Conservation (phyloP, 305 asterid genomes). For the Fraxinus dipetala region DNA sequence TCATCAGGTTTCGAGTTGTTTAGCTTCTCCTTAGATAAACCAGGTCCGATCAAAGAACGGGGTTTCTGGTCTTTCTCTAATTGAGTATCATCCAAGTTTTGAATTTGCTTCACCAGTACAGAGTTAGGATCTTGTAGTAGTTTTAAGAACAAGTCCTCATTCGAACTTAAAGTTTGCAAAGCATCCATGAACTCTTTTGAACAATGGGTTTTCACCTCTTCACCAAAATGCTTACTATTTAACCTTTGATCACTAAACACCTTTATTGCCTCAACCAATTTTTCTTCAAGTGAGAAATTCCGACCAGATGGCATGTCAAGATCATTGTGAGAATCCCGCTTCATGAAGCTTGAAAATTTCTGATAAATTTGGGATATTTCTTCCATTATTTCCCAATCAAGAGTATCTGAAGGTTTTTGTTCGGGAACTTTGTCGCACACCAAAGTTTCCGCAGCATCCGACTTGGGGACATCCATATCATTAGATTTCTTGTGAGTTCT, state of each 20-base stretch:
- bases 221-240: constrained; percentile 37
- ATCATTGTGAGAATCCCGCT: constrained; percentile 28
- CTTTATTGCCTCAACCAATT: constrained; percentile 61
- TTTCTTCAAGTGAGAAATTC: constrained; percentile 41
- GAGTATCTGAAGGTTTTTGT: constrained; percentile 33
- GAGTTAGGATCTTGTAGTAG: constrained; percentile 68
- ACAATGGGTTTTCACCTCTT: constrained; percentile 41
- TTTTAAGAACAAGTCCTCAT: constrained; percentile 55
- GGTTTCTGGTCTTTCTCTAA: constrained; percentile 35
- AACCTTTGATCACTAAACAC: constrained; percentile 53
- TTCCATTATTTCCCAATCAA: constrained; percentile 55
- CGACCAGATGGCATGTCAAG: constrained; percentile 36
- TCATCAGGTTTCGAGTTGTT: constrained; percentile 45
- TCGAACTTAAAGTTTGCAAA: constrained; percentile 47
- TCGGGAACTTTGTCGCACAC: constrained; percentile 27
- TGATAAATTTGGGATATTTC: constrained; percentile 41
- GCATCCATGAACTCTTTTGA: constrained; percentile 69
- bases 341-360: constrained; percentile 26
- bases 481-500: constrained; percentile 34
- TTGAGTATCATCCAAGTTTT: constrained; percentile 43
- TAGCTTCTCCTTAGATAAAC: constrained; percentile 34
- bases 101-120: constrained; percentile 43
- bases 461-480: constrained; percentile 40
- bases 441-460: constrained; percentile 29
- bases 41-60: constrained; percentile 33